Base-by-base conservation (phyloP, 2,329 filamentous ascomycete species). In the Zymoseptoria tritici region DNA sequence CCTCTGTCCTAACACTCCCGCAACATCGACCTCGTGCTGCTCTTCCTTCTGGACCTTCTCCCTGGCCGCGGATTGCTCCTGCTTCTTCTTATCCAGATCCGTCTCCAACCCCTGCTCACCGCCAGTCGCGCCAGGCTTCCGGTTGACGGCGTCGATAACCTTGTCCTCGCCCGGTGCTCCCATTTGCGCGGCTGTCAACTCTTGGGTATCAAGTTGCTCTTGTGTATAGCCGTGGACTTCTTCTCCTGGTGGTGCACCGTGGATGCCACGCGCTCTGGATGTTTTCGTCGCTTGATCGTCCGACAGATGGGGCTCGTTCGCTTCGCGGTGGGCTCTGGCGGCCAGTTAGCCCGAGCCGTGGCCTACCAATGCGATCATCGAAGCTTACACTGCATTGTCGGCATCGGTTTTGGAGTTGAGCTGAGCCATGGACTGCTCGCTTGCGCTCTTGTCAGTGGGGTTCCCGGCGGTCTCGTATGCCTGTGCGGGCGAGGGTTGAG, bases 41-140 rank as follows among this genome's bases (percentile, higher is more conserved):
- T 75, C 74, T 64, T 76, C 61, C 61, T 72, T 65, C 68, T 79
- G 72, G 36, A 77, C 70, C 20, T 69, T 71, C 56, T 78, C 74
- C 50, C 79, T 67, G 22, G 72, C 67, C 16, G 72, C 74, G 8
- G 74, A 72, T 66, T 81, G 79, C 71, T 80, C 79, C 2, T 72
- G 76, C 70, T 80, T 81, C 71, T 81, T 81, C 70, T 77, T 71
- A 9, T 80, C 78, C 65, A 80, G 64, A 71, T 79, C 78, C 6
- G 63, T 71, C 61, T 75, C 77, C 56, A 80, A 60, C 51, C 77
- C 78, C 5, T 66, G 69, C 69, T 77, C 73, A 8, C 60, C 63
- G 3, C 71, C 72, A 22, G 67, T 66, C 19, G 71, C 70, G 13
- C 76, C 77, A 2, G 73, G 71, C 66, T 72, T 70, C 21, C 58